Base-by-base conservation (phyloP, 208 protist genomes). In the Crithidia brevicula region DNA sequence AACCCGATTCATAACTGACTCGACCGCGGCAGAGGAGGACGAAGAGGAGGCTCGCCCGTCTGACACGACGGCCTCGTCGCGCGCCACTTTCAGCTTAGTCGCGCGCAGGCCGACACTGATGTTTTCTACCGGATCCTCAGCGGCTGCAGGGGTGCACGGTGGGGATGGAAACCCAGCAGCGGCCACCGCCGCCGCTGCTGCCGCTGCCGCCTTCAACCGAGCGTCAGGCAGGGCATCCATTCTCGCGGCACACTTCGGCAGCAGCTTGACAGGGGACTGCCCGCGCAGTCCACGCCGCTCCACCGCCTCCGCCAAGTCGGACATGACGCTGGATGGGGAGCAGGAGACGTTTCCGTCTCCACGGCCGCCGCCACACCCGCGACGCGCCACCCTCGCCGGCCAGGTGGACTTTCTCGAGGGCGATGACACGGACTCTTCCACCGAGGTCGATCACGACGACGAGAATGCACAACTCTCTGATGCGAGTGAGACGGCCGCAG, bases 81-180 rank as follows among this genome's bases (percentile, higher is more conserved):
- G n/a, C n/a, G 23, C 43, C n/a, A 42, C 45, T n/a, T 53, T 64
- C n/a, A 51, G 58, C 11, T 28, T 52, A 5, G 43, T 64, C 16
- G 4, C 58, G 2, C 45, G 43, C 25, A 64, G 4, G n/a, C n/a
- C n/a, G n/a, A 20, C 15, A 25, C 56, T 33, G 40, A 7, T 20
- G n/a, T n/a, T n/a, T n/a, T n/a, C n/a, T n/a, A n/a, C n/a, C n/a
- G n/a, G n/a, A n/a, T n/a, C n/a, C n/a, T n/a, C n/a, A n/a, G n/a
- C n/a, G n/a, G n/a, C n/a, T n/a, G n/a, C n/a, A n/a, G n/a, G n/a
- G n/a, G n/a, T n/a, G n/a, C n/a, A n/a, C n/a, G n/a, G n/a, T n/a
- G n/a, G n/a, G n/a, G n/a, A n/a, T n/a, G n/a, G n/a, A n/a, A n/a
- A n/a, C n/a, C n/a, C 36, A 40, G 36, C 36, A 40, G 10, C 36